Base-by-base conservation (phyloP, 2,329 filamentous ascomycete species). In the Xenoacremonium recifei region DNA sequence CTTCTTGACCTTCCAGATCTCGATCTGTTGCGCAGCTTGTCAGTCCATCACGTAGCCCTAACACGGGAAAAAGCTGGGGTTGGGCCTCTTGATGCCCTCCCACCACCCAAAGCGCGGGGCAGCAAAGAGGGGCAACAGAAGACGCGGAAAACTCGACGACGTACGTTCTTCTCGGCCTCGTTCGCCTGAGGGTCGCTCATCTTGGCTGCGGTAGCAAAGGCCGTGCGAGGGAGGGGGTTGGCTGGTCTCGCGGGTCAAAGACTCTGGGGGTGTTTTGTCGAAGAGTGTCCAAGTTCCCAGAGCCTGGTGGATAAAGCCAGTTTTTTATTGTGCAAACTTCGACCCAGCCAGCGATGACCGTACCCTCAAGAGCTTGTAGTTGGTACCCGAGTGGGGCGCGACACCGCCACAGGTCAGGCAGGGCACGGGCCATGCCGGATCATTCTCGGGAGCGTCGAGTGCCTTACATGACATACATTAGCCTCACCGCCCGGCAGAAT, bases 1-100 rank as follows among this genome's bases (percentile, higher is more conserved):
- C 79, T 99, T 99, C 82, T 99, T 99, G 66, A 99, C 91, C 85
- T 99, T 96, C 88, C 87, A 91, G 75, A 85, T 85, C 72, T 85
- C 82, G 62, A 85, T 85, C 79, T 82, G 55, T 55, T 34, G 35
- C 25, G 25, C 32, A 35, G 35, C 34, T 39, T 37, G 53, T 55
- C 44, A 61, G 52, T 21, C 5, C 23, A 54, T 53, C 34, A 21
- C 29, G 47, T 21, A 44, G 37, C 27, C 39, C 38, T 35, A n/a
- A n/a, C n/a, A n/a, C n/a, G n/a, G n/a, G n/a, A n/a, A n/a, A n/a
- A n/a, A n/a, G n/a, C n/a, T n/a, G 19, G 31, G 31, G 21, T 48
- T 31, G 36, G 44, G 29, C 29, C 23, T 35, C 42, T 43, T 37
- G 47, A 30, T 39, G 42, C 44, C n/a, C n/a, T n/a, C n/a, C n/a